phyloP scores from a whole-genome alignment of 768 basidiomycete species.

The Brasilioporus rufonigricans region DNA sequence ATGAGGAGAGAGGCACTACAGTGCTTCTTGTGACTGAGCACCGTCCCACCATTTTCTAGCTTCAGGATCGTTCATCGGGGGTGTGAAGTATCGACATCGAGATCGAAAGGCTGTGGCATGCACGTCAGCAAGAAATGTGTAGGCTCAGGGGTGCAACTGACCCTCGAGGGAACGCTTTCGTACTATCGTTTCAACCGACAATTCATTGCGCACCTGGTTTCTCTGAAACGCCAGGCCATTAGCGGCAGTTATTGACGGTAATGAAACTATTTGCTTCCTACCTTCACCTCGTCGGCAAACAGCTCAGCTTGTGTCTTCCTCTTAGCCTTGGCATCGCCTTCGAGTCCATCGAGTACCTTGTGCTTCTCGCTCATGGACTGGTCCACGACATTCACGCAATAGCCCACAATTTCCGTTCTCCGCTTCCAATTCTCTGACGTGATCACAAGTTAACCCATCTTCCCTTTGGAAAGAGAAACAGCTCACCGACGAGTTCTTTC shows the following conservation, averaged over 20 bases:
- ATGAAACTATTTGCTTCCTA: slow-evolving; percentile 35
- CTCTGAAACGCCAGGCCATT: slow-evolving; percentile 42
- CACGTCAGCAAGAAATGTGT: slow-evolving; percentile 17
- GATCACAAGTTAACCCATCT: slow-evolving; percentile 22
- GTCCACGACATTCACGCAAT: slow-evolving; percentile 72
- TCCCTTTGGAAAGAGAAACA: slow-evolving; percentile 13
- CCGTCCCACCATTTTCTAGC: slow-evolving; percentile 55
- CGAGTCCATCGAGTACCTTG: slow-evolving; percentile 39
- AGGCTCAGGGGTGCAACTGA: slow-evolving; percentile 33
- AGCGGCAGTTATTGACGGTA: slow-evolving; percentile 29
- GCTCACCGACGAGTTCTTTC: slow-evolving; percentile 75
- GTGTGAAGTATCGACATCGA: slow-evolving; percentile 77
- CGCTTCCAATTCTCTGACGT: slow-evolving; percentile 64
- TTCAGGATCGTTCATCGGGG: slow-evolving; percentile 58
- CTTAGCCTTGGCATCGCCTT: slow-evolving; percentile 43
- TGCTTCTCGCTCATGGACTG: slow-evolving; percentile 57
- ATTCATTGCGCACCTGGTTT: slow-evolving; percentile 73
- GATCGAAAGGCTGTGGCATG: slow-evolving; percentile 62
- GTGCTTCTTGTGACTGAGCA: slow-evolving; percentile 34
- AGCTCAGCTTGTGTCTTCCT: slow-evolving; percentile 54
- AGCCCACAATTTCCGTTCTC: slow-evolving; percentile 69
- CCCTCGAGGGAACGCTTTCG: slow-evolving; percentile 70
- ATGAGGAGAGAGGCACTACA: slow-evolving; percentile 31
- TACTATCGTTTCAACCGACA: slow-evolving; percentile 69
- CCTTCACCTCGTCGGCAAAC: slow-evolving; percentile 73